phyloP scores from a whole-genome alignment of 805 yeast species.

The Nakazawaea ambrosiae region DNA sequence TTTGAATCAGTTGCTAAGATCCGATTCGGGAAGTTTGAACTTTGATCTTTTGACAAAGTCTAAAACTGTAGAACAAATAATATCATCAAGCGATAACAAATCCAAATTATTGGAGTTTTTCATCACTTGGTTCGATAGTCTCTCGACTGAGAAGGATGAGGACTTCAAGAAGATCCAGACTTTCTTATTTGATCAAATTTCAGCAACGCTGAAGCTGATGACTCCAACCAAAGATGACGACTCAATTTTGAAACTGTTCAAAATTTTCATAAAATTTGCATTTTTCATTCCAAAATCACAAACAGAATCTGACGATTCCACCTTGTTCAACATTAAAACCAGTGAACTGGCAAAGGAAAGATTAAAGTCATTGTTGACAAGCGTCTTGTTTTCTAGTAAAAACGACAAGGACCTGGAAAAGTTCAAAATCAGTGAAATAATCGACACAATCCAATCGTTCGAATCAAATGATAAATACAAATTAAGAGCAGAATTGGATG shows the following conservation, averaged over 20 bases:
- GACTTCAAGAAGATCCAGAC: conserved; percentile 1
- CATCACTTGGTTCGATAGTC: conserved; percentile 13
- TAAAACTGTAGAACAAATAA: conserved; percentile 47
- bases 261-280: conserved; percentile 17
- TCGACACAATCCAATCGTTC: conserved; percentile 11
- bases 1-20: conserved; percentile 26
- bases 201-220: neutral
- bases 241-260: conserved; percentile 1
- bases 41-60: conserved; percentile 76
- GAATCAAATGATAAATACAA: conserved; percentile 16
- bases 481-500: conserved; percentile 41
- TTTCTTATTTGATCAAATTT: conserved; percentile 7
- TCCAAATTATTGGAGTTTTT: conserved; percentile 13
- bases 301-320: conserved; percentile 6
- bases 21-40: conserved; percentile 50
- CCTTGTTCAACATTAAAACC: conserved; percentile 26
- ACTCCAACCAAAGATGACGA: conserved; percentile 17
- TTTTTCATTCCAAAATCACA: conserved; percentile 25
- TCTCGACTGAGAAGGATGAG: neutral
- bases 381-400: no score
- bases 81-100: conserved; percentile 15
- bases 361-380: conserved; percentile 57
- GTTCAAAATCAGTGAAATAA: conserved; percentile 12
- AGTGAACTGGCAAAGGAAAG: conserved; percentile 49
- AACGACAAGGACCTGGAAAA: conserved; percentile 3